Percentiles rank a stretch among this genome's conserved stretches.
phyloP scores from a whole-genome alignment of 2,329 filamentous ascomycete genomes.

The Talaromyces piceae region DNA sequence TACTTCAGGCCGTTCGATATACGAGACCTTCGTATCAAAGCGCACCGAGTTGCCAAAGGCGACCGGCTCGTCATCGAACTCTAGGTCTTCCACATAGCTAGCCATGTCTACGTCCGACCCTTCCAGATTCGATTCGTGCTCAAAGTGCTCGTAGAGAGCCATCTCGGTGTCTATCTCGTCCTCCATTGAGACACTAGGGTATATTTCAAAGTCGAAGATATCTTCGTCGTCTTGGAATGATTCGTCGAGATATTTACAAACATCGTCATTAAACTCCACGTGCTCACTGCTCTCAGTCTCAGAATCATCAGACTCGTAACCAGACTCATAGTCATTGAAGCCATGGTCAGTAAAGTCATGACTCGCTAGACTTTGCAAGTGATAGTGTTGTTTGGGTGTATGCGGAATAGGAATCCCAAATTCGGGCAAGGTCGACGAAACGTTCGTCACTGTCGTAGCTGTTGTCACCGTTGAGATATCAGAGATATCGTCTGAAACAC shows the following conservation, averaged over 20 bases:
- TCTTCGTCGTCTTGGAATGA: conserved; percentile 8
- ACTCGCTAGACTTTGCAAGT: conserved; percentile 1
- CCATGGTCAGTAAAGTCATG: conserved; percentile 13
- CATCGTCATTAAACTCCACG: conserved; percentile 10
- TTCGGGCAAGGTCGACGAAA: conserved; percentile 17
- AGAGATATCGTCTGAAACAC: conserved; percentile 32
- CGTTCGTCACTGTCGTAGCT: conserved; percentile 16
- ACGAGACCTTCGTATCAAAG: conserved; percentile 27
- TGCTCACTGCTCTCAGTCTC: conserved; percentile 19
- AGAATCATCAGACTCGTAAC: conserved; percentile 30
- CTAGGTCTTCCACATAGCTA: conserved; percentile 22
- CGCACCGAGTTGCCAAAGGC: conserved; percentile 29
- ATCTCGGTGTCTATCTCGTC: conserved; percentile 11
- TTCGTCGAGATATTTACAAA: conserved; percentile 7
- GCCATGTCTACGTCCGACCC: conserved; percentile 15
- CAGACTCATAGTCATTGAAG: conserved; percentile 26
- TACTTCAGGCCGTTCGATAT: conserved; percentile 23
- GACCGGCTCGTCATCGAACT: conserved; percentile 31
- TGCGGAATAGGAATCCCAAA: conserved; percentile 18
- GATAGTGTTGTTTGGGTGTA: conserved; percentile 18
- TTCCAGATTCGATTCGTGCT: conserved; percentile 1
- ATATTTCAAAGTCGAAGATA: conserved; percentile 8
- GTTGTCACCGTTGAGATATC: conserved; percentile 23
- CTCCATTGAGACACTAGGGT: conserved; percentile 11
- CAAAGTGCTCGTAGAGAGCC: conserved; percentile 6